A percentile compares a stretch with the other conserved stretches of the same genome.
These are phyloP conservation scores for Daedaleopsis sinensis DNA, from an alignment of 768 basidiomycete genomes.

Conservation along the genomic window DNA sequence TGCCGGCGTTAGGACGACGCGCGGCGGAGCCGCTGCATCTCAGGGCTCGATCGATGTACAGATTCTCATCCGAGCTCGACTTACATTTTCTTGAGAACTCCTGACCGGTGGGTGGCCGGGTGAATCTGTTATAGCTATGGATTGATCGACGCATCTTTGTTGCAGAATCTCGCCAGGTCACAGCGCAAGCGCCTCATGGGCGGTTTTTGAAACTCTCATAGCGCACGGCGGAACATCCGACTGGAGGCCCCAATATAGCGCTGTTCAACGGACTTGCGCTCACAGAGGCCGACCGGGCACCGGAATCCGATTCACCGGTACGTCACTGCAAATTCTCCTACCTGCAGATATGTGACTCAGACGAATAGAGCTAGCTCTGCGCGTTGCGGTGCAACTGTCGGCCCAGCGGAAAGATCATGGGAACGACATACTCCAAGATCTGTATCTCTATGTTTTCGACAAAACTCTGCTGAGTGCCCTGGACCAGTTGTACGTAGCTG, in stretches of 20 bases:
- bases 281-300: not conserved
- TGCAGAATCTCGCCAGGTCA: too few relatives aligned
- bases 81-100: not conserved
- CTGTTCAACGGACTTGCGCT: not conserved
- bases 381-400: not conserved
- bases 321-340: not conserved
- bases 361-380: not conserved
- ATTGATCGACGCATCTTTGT: constrained; percentile 4
- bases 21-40: constrained; percentile 1
- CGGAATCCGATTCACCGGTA: not conserved
- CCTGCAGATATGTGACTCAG: not conserved
- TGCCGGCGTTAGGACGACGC: constrained; percentile 6
- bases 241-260: not conserved
- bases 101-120: constrained; percentile 4
- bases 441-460: not conserved
- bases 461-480: not conserved
- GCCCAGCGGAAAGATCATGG: not conserved
- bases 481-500: not conserved
- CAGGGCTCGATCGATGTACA: constrained; percentile 2
- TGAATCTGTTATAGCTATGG: constrained; percentile 8
- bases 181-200: too few relatives aligned
- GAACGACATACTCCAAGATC: not conserved
- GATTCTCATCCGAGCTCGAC: not conserved
- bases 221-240: too few relatives aligned
- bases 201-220: too few relatives aligned